Percentiles rank a stretch among this genome's conserved stretches.
Conservation (phyloP, 768 basidiomycete genomes). For the Roridomyces roridus region DNA sequence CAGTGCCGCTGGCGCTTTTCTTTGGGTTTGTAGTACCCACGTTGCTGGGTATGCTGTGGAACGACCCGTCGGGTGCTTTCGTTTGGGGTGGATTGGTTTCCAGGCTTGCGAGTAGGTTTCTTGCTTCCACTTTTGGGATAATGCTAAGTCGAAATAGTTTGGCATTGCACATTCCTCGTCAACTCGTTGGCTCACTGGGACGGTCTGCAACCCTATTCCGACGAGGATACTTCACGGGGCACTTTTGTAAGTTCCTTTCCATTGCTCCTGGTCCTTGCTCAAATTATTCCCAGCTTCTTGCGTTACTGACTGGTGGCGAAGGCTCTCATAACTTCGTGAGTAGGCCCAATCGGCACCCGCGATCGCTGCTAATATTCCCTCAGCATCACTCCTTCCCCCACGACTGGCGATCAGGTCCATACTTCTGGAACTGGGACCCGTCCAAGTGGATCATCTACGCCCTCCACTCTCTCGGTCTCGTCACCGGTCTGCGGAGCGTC, state of each 20-base stretch:
- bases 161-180: constrained; percentile 76
- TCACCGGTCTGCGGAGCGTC: constrained; percentile 54
- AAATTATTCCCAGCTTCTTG: constrained; percentile 55
- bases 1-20: constrained; percentile 66
- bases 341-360: too few relatives aligned
- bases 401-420: constrained; percentile 76
- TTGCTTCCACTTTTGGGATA: not conserved
- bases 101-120: constrained; percentile 58
- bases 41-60: constrained; percentile 59
- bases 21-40: constrained; percentile 67
- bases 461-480: constrained; percentile 56
- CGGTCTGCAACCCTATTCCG: constrained; percentile 80
- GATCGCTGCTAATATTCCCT: not conserved
- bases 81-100: constrained; percentile 76
- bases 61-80: constrained; percentile 69
- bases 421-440: constrained; percentile 73
- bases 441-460: constrained; percentile 77
- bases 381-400: constrained; percentile 76
- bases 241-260: constrained; percentile 57
- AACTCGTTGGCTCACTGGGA: constrained; percentile 89
- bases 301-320: constrained; percentile 75
- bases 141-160: constrained; percentile 46
- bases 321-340: constrained; percentile 78
- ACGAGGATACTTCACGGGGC: constrained; percentile 79
- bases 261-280: not conserved